These are phyloP conservation scores for Leccinellum albellum DNA, from an alignment of 768 basidiomycete species.

Conservation along the genomic window DNA sequence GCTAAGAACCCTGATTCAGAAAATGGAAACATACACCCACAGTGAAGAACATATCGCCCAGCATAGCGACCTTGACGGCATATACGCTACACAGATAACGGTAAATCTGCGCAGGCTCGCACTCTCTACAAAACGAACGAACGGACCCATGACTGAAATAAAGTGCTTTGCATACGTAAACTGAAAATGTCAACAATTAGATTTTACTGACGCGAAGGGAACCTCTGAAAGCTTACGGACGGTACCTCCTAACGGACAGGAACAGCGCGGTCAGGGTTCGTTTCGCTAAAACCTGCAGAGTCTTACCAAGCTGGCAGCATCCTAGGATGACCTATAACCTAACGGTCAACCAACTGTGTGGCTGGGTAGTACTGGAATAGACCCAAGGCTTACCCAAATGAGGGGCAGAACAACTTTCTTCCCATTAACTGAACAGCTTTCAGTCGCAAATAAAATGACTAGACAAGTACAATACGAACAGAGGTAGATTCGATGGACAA, in stretches of 20 bases:
- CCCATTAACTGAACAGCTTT: conserved; percentile 1
- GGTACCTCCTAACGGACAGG: background rate
- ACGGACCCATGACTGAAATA: conserved; percentile 2
- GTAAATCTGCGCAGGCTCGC: background rate
- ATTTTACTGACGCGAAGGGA: background rate
- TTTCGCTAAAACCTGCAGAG: too few species aligned
- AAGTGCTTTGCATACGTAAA: background rate
- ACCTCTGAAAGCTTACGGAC: background rate
- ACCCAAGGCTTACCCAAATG: conserved; percentile 12
- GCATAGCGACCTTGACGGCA: background rate
- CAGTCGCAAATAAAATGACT: background rate
- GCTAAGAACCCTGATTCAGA: background rate
- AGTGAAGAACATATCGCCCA: background rate
- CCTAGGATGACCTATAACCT: conserved; percentile 1
- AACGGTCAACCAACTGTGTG: background rate
- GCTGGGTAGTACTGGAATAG: background rate
- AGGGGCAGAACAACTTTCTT: conserved; percentile 1
- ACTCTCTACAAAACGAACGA: background rate
- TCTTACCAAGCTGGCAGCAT: conserved; percentile 9
- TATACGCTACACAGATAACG: conserved; percentile 1
- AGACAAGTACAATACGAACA: background rate
- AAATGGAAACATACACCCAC: background rate
- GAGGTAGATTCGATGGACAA: conserved; percentile 11
- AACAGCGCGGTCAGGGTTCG: background rate
- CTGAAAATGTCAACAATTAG: conserved; percentile 1